Percentiles rank a stretch among this genome's conserved stretches.
phyloP scores from a whole-genome alignment of 306 rosid genomes.

The Lithocarpus polystachyus region DNA sequence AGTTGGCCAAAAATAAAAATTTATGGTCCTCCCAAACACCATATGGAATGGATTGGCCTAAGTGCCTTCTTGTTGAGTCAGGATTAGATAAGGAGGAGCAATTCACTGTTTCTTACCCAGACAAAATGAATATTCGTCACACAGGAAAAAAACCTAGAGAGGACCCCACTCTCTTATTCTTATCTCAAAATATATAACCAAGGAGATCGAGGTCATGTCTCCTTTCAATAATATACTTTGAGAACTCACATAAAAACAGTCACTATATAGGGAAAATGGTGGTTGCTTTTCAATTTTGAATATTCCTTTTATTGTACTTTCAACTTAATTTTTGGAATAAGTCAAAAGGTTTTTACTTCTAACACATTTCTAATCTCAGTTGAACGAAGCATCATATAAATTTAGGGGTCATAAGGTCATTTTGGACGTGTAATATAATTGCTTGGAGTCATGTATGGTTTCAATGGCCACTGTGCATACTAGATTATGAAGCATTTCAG shows the following conservation, averaged over 20 bases:
- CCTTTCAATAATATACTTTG: slow-evolving; percentile 45
- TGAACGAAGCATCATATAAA: not conserved
- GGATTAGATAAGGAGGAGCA: slow-evolving; percentile 60
- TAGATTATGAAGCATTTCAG: no score
- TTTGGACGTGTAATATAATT: no score
- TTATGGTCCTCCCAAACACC: slow-evolving; percentile 24
- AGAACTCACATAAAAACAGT: slow-evolving; percentile 34
- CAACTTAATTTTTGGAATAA: slow-evolving; percentile 23
- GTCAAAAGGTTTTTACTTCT: slow-evolving; percentile 39
- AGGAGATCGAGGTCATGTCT: slow-evolving; percentile 47
- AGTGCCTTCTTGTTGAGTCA: slow-evolving; percentile 19
- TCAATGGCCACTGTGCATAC: no score
- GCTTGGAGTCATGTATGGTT: no score
- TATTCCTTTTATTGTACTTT: slow-evolving; percentile 66
- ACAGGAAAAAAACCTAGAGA: slow-evolving; percentile 23
- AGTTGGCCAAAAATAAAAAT: slow-evolving; percentile 29
- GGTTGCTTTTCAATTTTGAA: slow-evolving; percentile 60
- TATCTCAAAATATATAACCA: slow-evolving; percentile 27
- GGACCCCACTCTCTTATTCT: slow-evolving; percentile 50
- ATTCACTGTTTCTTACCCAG: slow-evolving; percentile 40
- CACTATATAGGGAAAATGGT: slow-evolving; percentile 46
- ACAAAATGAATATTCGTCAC: slow-evolving; percentile 69
- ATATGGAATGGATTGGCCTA: slow-evolving; percentile 14
- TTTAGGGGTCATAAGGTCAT: no score
- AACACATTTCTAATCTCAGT: not conserved